These are phyloP conservation scores for Sclerotinia spermophila DNA, from an alignment of 2,329 filamentous ascomycete species.

Conservation along the genomic window DNA sequence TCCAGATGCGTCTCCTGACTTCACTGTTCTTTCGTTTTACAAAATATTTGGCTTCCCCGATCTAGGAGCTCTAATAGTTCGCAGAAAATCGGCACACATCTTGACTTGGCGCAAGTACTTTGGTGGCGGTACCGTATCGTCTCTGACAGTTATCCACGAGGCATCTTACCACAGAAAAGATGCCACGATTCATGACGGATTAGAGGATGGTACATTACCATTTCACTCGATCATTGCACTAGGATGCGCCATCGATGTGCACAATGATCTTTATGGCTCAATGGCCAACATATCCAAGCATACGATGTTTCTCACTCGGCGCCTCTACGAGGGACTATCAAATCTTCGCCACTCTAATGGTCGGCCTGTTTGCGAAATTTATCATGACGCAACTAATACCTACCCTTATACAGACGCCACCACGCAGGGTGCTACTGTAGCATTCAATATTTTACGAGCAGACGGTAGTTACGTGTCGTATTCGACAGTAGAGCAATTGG, in stretches of 20 bases:
- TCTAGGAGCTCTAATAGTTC: conserved; percentile 77
- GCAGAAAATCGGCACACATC: conserved; percentile 61
- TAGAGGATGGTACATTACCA: conserved; percentile 88
- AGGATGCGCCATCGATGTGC: conserved; percentile 66
- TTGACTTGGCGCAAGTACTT: conserved; percentile 74
- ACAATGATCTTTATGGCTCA: conserved; percentile 64
- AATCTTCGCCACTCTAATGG: conserved; percentile 63
- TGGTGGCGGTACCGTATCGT: conserved; percentile 88
- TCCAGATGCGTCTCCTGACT: conserved; percentile 66
- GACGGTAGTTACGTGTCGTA: conserved; percentile 71
- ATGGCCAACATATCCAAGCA: conserved; percentile 69
- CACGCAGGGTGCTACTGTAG: conserved; percentile 65
- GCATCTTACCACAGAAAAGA: conserved; percentile 80
- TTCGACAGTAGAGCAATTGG: conserved; percentile 79
- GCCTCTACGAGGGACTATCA: conserved; percentile 55
- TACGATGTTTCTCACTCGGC: conserved; percentile 58
- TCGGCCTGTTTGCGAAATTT: conserved; percentile 32
- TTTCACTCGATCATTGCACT: conserved; percentile 86
- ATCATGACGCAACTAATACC: conserved; percentile 37
- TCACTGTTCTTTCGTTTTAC: conserved; percentile 81
- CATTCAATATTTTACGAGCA: conserved; percentile 76
- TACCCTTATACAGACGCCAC: conserved; percentile 31
- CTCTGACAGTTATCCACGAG: conserved; percentile 70
- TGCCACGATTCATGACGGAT: conserved; percentile 66
- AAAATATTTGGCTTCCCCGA: conserved; percentile 97